phyloP scores from a whole-genome alignment of 352 stramenopile species.

The Globisporangium rhizosaccharum region DNA sequence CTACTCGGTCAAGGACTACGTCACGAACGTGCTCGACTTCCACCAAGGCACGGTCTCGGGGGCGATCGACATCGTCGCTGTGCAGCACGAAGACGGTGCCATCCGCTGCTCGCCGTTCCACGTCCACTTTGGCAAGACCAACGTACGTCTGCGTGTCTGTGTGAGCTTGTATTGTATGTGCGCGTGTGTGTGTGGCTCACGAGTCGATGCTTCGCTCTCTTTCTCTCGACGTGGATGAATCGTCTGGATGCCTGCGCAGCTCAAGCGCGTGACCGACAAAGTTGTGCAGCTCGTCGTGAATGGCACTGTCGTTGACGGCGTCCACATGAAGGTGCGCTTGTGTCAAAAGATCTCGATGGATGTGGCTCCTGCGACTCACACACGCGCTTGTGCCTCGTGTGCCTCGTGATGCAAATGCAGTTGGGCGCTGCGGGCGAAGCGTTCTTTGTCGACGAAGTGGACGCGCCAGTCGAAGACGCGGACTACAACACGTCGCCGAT shows the following conservation, averaged over 20 bases:
- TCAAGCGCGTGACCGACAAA: conserved; percentile 31
- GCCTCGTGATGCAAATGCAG: conserved; percentile 10
- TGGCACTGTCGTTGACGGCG: conserved; percentile 34
- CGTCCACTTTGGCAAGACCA: conserved; percentile 69
- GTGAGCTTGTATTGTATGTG: background rate
- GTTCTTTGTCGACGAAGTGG: conserved; percentile 69
- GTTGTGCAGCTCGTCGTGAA: conserved; percentile 61
- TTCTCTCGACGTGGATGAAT: background rate
- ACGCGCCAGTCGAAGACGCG: conserved; percentile 41
- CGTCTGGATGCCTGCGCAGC: conserved; percentile 5
- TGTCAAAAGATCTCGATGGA: too few relatives aligned
- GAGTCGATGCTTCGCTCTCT: background rate
- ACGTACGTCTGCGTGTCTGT: conserved; percentile 13
- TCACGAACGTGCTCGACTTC: conserved; percentile 74
- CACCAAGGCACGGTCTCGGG: conserved; percentile 56
- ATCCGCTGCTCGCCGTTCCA: conserved; percentile 74
- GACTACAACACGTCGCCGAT: conserved; percentile 67
- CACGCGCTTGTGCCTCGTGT: too few relatives aligned
- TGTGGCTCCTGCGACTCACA: background rate
- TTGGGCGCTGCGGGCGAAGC: conserved; percentile 58
- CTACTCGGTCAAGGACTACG: conserved; percentile 84
- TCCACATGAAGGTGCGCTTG: conserved; percentile 66
- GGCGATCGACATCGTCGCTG: conserved; percentile 79
- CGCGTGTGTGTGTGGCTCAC: background rate
- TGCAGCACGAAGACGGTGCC: conserved; percentile 62